Conservation (phyloP, 2,329 filamentous ascomycete species). For the Meredithiella fracta region DNA sequence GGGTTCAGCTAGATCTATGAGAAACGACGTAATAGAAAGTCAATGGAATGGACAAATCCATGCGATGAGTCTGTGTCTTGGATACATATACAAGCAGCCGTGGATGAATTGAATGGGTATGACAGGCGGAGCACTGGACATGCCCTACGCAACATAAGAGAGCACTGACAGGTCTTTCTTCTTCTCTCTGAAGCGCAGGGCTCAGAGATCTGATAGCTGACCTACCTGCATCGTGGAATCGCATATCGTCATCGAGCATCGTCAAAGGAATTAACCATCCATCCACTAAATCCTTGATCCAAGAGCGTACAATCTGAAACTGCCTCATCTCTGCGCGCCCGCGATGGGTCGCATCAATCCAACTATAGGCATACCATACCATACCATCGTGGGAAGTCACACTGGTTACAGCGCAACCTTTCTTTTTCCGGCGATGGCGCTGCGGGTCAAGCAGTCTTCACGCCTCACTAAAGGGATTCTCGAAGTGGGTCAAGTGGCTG, state of each 20-base stretch:
- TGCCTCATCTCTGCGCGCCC: background rate
- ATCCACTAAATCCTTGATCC: too few relatives aligned
- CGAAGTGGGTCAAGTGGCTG: slow-evolving; percentile 11
- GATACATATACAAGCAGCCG: too few relatives aligned
- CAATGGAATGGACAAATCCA: too few relatives aligned
- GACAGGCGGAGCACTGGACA: background rate
- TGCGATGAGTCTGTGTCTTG: background rate
- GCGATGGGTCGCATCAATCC: background rate
- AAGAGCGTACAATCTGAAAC: background rate
- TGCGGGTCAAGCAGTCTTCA: background rate
- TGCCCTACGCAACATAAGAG: background rate
- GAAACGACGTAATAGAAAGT: too few relatives aligned
- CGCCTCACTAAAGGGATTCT: slow-evolving; percentile 8
- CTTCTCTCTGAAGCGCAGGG: too few relatives aligned
- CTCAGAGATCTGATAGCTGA: too few relatives aligned
- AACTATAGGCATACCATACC: too few relatives aligned
- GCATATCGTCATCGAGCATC: background rate
- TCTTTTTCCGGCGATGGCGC: background rate
- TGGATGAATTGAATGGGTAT: background rate
- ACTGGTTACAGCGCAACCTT: background rate
- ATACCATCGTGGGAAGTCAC: too few relatives aligned
- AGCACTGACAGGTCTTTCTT: background rate
- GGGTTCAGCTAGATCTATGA: too few relatives aligned
- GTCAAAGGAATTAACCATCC: background rate
- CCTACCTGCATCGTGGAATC: background rate